phyloP scores from a whole-genome alignment of 1,139 yeast genomes.

The Zhuliangozyma blackwelliae region DNA sequence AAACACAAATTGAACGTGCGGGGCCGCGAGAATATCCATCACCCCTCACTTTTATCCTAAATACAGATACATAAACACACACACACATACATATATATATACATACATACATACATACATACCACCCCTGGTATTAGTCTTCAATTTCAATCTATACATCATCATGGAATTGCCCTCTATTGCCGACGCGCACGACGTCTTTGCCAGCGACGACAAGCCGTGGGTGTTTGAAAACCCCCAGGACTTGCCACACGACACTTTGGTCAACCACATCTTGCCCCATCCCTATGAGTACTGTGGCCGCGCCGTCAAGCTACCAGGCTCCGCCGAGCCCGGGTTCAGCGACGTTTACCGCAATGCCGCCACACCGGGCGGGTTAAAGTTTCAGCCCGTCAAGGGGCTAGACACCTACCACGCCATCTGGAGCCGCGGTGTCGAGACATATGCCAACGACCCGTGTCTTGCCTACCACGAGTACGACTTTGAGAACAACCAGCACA shows the following conservation, averaged over 20 bases:
- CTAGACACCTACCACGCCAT: slow-evolving; percentile 26
- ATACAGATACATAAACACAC: too few relatives aligned
- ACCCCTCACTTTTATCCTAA: too few relatives aligned
- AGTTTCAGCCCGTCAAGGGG: slow-evolving; percentile 19
- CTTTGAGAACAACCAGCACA: slow-evolving; percentile 21
- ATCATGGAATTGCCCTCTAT: slow-evolving; percentile 2
- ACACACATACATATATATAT: too few relatives aligned
- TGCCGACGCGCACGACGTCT: slow-evolving; percentile 7
- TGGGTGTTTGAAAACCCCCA: slow-evolving; percentile 17
- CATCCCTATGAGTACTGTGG: slow-evolving; percentile 13
- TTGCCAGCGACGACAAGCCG: slow-evolving; percentile 9
- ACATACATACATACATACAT: too few relatives aligned
- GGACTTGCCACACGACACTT: slow-evolving; percentile 12
- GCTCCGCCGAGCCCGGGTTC: slow-evolving; percentile 26
- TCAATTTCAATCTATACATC: too few relatives aligned
- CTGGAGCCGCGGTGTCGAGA: slow-evolving; percentile 19
- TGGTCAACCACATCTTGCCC: slow-evolving; percentile 22
- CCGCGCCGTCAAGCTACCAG: slow-evolving; percentile 24
- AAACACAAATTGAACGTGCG: too few relatives aligned
- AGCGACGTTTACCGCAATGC: slow-evolving; percentile 33
- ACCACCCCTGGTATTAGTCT: too few relatives aligned
- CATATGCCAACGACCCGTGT: slow-evolving; percentile 21
- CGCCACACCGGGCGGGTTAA: slow-evolving; percentile 17
- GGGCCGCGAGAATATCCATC: too few relatives aligned
- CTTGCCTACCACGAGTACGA: slow-evolving; percentile 30